These are phyloP conservation scores for Aegilops speltoides DNA, from an alignment of 176 grass and related monocot species.

Conservation along the genomic window DNA sequence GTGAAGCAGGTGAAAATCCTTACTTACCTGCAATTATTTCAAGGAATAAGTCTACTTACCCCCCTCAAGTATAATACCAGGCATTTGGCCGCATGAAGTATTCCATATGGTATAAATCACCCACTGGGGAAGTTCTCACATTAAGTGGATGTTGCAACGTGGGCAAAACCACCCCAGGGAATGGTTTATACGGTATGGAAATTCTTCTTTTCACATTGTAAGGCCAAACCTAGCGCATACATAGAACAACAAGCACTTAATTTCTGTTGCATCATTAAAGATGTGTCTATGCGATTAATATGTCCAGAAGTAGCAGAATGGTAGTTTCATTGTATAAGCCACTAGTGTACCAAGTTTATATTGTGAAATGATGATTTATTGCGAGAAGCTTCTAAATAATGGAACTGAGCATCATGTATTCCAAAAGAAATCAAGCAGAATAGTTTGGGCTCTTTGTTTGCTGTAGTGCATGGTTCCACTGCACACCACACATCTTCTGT, in stretches of 20 bases:
- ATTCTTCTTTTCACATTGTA: too few relatives aligned
- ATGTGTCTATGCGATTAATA: neutral
- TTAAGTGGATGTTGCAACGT: neutral
- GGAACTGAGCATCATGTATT: neutral
- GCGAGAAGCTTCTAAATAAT: neutral
- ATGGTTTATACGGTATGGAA: too few relatives aligned
- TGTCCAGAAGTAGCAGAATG: conserved; percentile 9
- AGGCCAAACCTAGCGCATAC: too few relatives aligned
- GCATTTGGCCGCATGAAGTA: neutral
- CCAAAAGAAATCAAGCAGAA: neutral
- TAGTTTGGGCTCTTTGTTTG: too few relatives aligned
- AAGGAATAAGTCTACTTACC: neutral
- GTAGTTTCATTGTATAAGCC: neutral
- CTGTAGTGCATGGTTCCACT: too few relatives aligned
- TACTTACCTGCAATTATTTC: neutral
- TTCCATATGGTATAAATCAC: neutral
- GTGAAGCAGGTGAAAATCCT: neutral
- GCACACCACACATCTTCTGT: too few relatives aligned
- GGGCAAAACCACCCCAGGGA: neutral
- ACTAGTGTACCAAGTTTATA: neutral
- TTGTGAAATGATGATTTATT: neutral
- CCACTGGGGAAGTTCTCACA: neutral
- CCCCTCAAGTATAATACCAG: neutral
- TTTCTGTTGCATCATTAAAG: neutral
- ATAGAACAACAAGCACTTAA: neutral